phyloP scores from a whole-genome alignment of 306 rosid species.

The Morella rubra region DNA sequence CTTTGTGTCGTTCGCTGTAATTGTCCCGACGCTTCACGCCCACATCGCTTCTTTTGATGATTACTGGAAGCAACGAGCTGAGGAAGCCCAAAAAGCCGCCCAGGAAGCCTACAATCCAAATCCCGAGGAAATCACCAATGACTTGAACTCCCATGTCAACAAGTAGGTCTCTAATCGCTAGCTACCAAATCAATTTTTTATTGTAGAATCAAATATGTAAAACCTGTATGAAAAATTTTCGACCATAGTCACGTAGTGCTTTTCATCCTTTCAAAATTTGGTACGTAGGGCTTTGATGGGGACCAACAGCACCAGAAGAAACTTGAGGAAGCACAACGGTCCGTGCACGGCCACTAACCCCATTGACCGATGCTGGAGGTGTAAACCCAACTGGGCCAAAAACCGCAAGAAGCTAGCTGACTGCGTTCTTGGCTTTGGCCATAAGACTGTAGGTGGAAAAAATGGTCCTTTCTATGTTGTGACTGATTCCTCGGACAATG shows the following conservation, averaged over 20 bases:
- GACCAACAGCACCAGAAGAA: conserved; percentile 36
- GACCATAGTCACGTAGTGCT: not conserved
- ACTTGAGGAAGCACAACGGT: conserved; percentile 17
- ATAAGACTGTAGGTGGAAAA: conserved; percentile 55
- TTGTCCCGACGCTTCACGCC: conserved; percentile 31
- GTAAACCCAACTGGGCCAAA: conserved; percentile 61
- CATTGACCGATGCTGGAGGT: conserved; percentile 83
- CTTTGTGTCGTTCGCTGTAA: conserved; percentile 28
- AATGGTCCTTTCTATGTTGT: conserved; percentile 56
- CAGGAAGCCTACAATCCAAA: conserved; percentile 24
- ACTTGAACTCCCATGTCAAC: conserved; percentile 34
- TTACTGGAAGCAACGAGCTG: conserved; percentile 56
- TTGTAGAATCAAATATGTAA: not conserved
- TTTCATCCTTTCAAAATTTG: not conserved
- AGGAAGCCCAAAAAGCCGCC: conserved; percentile 29
- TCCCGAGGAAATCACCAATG: conserved; percentile 44
- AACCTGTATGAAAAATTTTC: not conserved
- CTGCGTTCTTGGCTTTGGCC: conserved; percentile 69
- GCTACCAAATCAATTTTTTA: not conserved
- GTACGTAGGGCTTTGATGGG: conserved; percentile 31
- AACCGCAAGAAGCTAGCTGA: conserved; percentile 56
- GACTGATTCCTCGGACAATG: conserved; percentile 54
- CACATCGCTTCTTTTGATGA: conserved; percentile 28
- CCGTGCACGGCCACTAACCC: conserved; percentile 65
- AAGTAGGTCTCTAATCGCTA: conserved; percentile 33